Evolutionary conservation across 768 basidiomycete genomes (phyloP).

Genomic region (Goffeauzyma gilvescens): DNA sequence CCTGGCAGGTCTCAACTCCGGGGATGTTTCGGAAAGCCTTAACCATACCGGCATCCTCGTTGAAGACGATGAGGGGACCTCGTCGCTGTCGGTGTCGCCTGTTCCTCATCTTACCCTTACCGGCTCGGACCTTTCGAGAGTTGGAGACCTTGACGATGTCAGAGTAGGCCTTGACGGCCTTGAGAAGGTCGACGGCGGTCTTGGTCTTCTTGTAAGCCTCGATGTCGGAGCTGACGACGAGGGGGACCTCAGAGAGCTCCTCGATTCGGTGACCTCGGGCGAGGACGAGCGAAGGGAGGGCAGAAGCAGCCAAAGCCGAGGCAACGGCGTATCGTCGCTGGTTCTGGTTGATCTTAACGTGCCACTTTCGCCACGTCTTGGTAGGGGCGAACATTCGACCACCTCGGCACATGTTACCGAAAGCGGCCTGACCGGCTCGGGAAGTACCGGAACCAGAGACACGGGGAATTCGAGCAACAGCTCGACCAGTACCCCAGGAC

Average conservation of each 20-base stretch:
- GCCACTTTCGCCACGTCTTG: slow-evolving; percentile 99
- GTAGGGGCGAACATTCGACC: slow-evolving; percentile 99
- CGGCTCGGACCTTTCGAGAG: slow-evolving; percentile 88
- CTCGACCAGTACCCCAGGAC: slow-evolving; percentile 99
- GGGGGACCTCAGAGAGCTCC: slow-evolving; percentile 85
- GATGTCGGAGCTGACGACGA: slow-evolving; percentile 58
- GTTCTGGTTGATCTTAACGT: slow-evolving; percentile 96
- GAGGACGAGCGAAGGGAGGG: slow-evolving; percentile 91
- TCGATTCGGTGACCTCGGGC: slow-evolving; percentile 98
- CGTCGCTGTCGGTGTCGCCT: slow-evolving; percentile 91
- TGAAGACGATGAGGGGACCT: slow-evolving; percentile 91
- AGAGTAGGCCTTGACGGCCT: slow-evolving; percentile 66
- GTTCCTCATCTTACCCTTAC: slow-evolving; percentile 93
- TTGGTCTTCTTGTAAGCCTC: slow-evolving; percentile 92
- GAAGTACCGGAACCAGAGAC: slow-evolving; percentile 97
- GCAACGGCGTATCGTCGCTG: slow-evolving; percentile 95
- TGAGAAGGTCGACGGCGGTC: slow-evolving; percentile 83
- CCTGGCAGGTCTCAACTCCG: slow-evolving; percentile 91
- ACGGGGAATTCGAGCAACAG: slow-evolving; percentile 99
- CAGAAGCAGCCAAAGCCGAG: slow-evolving; percentile 92
- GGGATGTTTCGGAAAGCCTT: slow-evolving; percentile 98
- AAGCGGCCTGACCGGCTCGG: slow-evolving; percentile 97
- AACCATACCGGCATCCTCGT: slow-evolving; percentile 90
- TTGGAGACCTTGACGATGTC: slow-evolving; percentile 95
- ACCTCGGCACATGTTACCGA: slow-evolving; percentile 99